phyloP scores from a whole-genome alignment of 352 stramenopile species.

The Pythium volutum region DNA sequence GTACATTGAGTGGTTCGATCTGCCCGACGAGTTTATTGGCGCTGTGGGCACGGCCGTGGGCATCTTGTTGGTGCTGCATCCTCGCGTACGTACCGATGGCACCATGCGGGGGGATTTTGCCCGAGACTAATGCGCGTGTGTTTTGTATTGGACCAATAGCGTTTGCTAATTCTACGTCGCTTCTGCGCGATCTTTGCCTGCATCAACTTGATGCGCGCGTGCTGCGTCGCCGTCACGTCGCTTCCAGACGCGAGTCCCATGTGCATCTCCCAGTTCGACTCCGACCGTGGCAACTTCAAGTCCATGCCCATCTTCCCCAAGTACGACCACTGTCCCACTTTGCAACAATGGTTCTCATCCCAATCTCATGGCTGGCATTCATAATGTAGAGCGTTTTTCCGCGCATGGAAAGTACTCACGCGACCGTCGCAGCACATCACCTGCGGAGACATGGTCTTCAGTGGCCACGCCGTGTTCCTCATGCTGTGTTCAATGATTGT shows the following conservation, averaged over 20 bases:
- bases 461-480: slow-evolving; percentile 82
- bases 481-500: slow-evolving; percentile 82
- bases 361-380: neutral
- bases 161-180: slow-evolving; percentile 75
- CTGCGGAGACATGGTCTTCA: slow-evolving; percentile 89
- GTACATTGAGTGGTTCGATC: slow-evolving; percentile 84
- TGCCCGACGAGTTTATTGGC: slow-evolving; percentile 81
- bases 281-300: slow-evolving; percentile 70
- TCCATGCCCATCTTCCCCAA: slow-evolving; percentile 84
- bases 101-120: neutral
- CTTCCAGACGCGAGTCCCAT: slow-evolving; percentile 81
- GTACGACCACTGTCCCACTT: slow-evolving; percentile 27
- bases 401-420: slow-evolving; percentile 81
- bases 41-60: slow-evolving; percentile 64
- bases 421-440: slow-evolving; percentile 84
- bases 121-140: neutral
- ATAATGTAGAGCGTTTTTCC: slow-evolving; percentile 55
- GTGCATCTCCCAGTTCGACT: slow-evolving; percentile 86
- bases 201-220: slow-evolving; percentile 86
- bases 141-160: slow-evolving; percentile 30
- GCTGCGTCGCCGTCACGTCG: slow-evolving; percentile 83
- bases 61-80: slow-evolving; percentile 70
- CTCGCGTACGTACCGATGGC: slow-evolving; percentile 46
- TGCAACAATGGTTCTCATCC: neutral
- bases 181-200: slow-evolving; percentile 83